phyloP scores from a whole-genome alignment of 192 early-diverging fungal genomes.

The Umbelopsis ramanniana region DNA sequence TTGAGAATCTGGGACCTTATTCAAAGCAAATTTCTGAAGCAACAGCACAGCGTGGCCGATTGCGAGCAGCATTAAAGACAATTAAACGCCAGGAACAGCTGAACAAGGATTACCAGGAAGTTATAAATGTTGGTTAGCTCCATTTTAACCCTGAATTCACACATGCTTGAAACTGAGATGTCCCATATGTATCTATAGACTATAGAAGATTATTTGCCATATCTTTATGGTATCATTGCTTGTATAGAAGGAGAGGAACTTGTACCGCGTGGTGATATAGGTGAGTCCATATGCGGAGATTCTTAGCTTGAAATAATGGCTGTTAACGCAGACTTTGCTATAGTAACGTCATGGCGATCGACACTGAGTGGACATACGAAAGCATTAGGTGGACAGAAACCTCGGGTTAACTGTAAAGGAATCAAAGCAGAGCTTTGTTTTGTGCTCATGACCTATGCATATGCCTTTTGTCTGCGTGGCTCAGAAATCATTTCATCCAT shows the following conservation, averaged over 20 bases:
- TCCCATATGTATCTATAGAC: constrained; percentile 28
- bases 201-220: constrained; percentile 55
- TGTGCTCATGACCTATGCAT: constrained; percentile 58
- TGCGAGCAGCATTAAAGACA: constrained; percentile 56
- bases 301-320: not conserved
- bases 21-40: constrained; percentile 57
- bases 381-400: constrained; percentile 48
- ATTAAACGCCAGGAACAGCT: constrained; percentile 49
- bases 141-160: not conserved
- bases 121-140: constrained; percentile 38
- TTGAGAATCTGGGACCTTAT: constrained; percentile 43
- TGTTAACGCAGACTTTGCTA: not conserved
- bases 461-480: constrained; percentile 49
- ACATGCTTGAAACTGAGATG: not conserved
- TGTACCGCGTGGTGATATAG: constrained; percentile 35
- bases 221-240: constrained; percentile 44
- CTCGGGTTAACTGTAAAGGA: constrained; percentile 49
- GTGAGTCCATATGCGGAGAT: constrained; percentile 18
- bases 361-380: constrained; percentile 51
- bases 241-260: constrained; percentile 44
- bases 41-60: constrained; percentile 57
- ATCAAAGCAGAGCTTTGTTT: constrained; percentile 63
- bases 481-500: constrained; percentile 20
- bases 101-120: constrained; percentile 50
- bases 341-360: constrained; percentile 65